Evolutionary conservation across 805 yeast genomes (phyloP), one percentile per base, ranked within the genome.

Genomic region (Candida morakotiae): DNA sequence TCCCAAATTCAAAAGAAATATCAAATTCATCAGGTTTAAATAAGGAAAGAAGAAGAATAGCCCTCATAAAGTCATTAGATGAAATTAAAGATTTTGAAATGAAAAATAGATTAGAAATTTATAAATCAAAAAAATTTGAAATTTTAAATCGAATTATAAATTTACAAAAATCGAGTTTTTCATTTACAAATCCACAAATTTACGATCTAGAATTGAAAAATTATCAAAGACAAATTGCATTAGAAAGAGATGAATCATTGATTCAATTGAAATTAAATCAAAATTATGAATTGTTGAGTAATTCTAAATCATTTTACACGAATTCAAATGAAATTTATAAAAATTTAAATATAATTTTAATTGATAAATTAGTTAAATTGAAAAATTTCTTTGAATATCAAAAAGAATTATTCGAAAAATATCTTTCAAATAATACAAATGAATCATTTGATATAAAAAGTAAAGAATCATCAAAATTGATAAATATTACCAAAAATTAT

Each of bases 351-450:
- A 28, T 41, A 15, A 38, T 53, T 4, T 31, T 58, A 45, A 41
- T 56, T 14, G 66, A 61, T 46, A 67, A 66, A 44, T 52, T 68
- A 25, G 55, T 56, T 33, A 68, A 67, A 44, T 45, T 68, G 30
- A 57, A 58, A 45, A 57, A 60, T 40, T 67, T 67, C 39, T 55
- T 68, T 27, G 64, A 60, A 43, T 63, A 47, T 42, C 72, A 68
- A 38, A 50, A 49, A 31, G 47, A 50, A n/a, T 35, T 55, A 11
- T 59, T 61, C 27, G 39, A 43, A n/a, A 49, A 52, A 5, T 25
- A 47, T n/a, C 37, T 59, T 30, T 7, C 6, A 15, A 30, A 43
- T 3, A 44, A 39, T 11, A 35, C 42, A 20, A 39, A 42, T 11
- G 57, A 53, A 14, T 29, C 42, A 11, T 40, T 45, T 29, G 49